These are phyloP conservation scores for Capronia epimyces DNA, from an alignment of 2,329 filamentous ascomycete species.

Conservation along the genomic window DNA sequence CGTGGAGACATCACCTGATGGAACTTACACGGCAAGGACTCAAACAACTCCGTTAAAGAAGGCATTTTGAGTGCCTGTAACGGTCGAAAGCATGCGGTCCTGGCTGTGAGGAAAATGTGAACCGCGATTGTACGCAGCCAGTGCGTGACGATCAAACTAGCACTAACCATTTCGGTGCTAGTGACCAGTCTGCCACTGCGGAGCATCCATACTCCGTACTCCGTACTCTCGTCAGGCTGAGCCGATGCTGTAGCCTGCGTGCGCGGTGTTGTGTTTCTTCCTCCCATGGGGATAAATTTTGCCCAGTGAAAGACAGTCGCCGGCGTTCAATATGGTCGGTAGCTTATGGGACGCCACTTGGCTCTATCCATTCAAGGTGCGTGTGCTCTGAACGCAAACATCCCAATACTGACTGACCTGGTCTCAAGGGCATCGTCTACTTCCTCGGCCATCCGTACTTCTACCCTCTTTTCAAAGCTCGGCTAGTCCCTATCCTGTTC, in stretches of 20 bases:
- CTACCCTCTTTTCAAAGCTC: constrained; percentile 71
- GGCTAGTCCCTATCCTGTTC: constrained; percentile 73
- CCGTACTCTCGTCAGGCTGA: too few relatives aligned
- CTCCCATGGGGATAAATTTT: neutral
- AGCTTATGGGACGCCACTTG: constrained; percentile 35
- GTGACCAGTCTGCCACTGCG: too few relatives aligned
- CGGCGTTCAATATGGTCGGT: constrained; percentile 3
- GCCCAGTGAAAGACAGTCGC: constrained; percentile 14
- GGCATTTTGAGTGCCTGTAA: constrained; percentile 49
- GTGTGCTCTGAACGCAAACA: constrained; percentile 16
- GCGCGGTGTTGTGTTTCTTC: too few relatives aligned
- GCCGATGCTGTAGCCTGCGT: too few relatives aligned
- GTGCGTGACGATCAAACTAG: too few relatives aligned
- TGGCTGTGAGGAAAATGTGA: too few relatives aligned
- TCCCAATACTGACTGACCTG: constrained; percentile 3
- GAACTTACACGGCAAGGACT: constrained; percentile 37
- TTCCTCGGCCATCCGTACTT: constrained; percentile 72
- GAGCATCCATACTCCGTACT: too few relatives aligned
- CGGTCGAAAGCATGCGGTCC: too few relatives aligned
- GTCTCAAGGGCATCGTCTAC: constrained; percentile 66
- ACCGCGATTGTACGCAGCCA: too few relatives aligned
- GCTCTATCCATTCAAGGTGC: constrained; percentile 46
- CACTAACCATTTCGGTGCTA: too few relatives aligned
- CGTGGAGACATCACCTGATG: neutral
- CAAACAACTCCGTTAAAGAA: constrained; percentile 64